A percentile compares a stretch with the other conserved stretches of the same genome.
These are phyloP conservation scores for Ajuga reptans DNA, from an alignment of 305 asterid genomes.

Conservation along the genomic window DNA sequence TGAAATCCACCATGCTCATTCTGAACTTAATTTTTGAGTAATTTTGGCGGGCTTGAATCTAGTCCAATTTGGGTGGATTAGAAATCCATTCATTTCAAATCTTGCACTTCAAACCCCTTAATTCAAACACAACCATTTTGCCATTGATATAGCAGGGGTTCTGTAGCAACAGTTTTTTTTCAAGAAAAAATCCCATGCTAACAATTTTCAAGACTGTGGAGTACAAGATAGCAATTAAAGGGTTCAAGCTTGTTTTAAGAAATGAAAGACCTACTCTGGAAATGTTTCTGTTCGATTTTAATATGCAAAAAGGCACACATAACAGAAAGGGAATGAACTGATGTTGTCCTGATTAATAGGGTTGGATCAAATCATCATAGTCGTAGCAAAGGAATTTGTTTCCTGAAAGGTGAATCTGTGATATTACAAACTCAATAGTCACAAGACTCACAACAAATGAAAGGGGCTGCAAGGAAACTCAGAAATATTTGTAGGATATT, in stretches of 20 bases:
- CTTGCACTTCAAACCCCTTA: not conserved
- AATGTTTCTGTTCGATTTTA: not conserved
- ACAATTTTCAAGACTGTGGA: not conserved
- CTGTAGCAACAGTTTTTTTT: not conserved
- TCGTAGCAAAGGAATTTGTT: not conserved
- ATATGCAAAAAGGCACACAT: not conserved
- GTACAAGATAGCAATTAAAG: not conserved
- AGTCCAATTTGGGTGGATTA: not conserved
- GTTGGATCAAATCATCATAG: not conserved
- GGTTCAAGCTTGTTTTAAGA: not conserved
- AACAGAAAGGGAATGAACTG: not conserved
- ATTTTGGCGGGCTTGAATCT: not conserved
- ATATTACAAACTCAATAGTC: not conserved
- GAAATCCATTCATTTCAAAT: not conserved
- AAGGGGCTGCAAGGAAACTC: constrained; percentile 5
- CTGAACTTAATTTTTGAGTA: not conserved
- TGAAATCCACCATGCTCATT: not conserved
- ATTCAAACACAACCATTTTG: not conserved
- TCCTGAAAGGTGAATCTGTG: not conserved
- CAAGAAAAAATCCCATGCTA: not conserved
- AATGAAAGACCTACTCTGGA: not conserved
- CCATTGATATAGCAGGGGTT: not conserved
- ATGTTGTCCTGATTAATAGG: not conserved
- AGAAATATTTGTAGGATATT: not conserved
- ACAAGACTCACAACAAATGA: not conserved